Conservation (phyloP, 352 stramenopile genomes). For the Pythium chondricola region DNA sequence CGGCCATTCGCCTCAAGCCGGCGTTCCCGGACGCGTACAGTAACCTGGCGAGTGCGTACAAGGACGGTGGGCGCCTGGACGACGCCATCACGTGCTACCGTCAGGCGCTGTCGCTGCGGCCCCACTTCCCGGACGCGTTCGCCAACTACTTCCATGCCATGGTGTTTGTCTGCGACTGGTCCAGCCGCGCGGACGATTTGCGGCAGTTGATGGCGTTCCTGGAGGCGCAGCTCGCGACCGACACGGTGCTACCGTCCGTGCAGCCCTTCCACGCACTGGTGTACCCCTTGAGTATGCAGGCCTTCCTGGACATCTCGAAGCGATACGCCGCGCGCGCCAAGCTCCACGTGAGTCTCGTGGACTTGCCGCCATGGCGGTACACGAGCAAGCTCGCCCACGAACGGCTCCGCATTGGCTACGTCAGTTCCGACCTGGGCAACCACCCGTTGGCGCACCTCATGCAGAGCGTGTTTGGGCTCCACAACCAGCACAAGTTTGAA, state of each 20-base stretch:
- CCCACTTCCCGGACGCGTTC: constrained; percentile 90
- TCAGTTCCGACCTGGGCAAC: constrained; percentile 90
- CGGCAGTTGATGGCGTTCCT: constrained; percentile 55
- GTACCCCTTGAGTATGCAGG: constrained; percentile 81
- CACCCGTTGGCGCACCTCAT: constrained; percentile 90
- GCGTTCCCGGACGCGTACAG: constrained; percentile 88
- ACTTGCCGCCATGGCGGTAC: constrained; percentile 66
- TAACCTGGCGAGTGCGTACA: constrained; percentile 91
- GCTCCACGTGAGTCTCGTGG: constrained; percentile 83
- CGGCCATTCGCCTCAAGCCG: constrained; percentile 86
- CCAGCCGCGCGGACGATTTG: constrained; percentile 72
- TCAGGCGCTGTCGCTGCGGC: constrained; percentile 86
- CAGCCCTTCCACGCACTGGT: constrained; percentile 92
- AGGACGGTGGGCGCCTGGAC: constrained; percentile 82
- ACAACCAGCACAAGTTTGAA: constrained; percentile 84
- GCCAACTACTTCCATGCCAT: constrained; percentile 92
- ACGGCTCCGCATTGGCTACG: constrained; percentile 82
- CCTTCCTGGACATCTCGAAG: constrained; percentile 68
- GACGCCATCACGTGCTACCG: constrained; percentile 92
- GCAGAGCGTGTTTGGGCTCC: constrained; percentile 87
- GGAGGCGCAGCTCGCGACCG: constrained; percentile 47
- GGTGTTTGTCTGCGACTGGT: constrained; percentile 92
- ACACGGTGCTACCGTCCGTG: constrained; percentile 74
- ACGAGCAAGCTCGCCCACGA: constrained; percentile 59
- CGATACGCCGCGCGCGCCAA: constrained; percentile 81